Evolutionary conservation across 202 grass and related monocot species (phyloP).

Genomic region (Hordeum pubiflorum): DNA sequence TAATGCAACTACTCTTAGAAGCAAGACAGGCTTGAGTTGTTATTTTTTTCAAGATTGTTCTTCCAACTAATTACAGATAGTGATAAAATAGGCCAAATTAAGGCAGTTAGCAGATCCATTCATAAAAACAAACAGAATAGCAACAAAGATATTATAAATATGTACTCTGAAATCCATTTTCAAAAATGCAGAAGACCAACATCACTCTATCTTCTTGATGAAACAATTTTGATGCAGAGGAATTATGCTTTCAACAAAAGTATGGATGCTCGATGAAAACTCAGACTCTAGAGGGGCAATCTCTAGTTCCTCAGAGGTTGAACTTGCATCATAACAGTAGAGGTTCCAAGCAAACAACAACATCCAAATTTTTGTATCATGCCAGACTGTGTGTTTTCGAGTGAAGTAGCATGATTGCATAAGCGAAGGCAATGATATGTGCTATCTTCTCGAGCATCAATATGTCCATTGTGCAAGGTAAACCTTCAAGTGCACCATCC

Average conservation of each 20-base stretch:
- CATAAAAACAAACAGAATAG: not conserved
- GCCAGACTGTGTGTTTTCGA: constrained; percentile 36
- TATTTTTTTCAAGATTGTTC: constrained; percentile 13
- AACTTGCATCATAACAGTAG: constrained; percentile 43
- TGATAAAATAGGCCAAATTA: not conserved
- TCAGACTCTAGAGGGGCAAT: constrained; percentile 35
- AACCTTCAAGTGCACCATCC: constrained; percentile 34
- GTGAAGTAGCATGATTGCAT: constrained; percentile 47
- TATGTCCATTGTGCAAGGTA: constrained; percentile 43
- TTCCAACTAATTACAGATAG: constrained; percentile 8
- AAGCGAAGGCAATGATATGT: constrained; percentile 35
- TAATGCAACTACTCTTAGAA: not conserved
- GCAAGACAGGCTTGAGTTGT: not conserved
- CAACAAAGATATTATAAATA: not conserved
- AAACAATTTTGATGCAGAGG: constrained; percentile 34
- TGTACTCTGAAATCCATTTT: constrained; percentile 13
- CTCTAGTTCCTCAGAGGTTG: constrained; percentile 33
- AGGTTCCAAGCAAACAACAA: constrained; percentile 41
- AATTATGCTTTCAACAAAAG: constrained; percentile 45
- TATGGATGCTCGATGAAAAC: constrained; percentile 43
- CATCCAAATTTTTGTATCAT: constrained; percentile 48
- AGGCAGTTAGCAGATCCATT: constrained; percentile 19
- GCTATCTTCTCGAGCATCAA: constrained; percentile 32
- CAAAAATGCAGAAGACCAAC: not conserved
- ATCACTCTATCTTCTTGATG: constrained; percentile 31